Percentiles rank a stretch among this genome's conserved stretches.
Evolutionary conservation across 2,329 filamentous ascomycete species (phyloP).

Genomic region (Zymoseptoria ardabiliae): DNA sequence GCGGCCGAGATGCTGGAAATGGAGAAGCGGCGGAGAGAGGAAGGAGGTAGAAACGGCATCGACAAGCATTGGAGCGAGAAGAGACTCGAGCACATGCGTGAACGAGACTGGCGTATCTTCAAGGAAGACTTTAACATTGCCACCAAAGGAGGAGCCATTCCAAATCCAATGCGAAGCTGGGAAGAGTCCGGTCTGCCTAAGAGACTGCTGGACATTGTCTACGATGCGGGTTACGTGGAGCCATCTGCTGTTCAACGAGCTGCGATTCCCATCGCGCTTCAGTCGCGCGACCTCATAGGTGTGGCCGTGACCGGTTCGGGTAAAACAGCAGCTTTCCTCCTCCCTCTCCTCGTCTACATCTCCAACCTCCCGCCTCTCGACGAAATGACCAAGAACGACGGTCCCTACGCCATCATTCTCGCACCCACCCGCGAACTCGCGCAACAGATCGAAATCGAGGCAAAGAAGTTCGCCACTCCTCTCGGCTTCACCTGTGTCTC

Average conservation of each 20-base stretch:
- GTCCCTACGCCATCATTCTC: conserved; percentile 93
- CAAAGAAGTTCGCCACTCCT: conserved; percentile 81
- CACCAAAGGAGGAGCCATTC: conserved; percentile 85
- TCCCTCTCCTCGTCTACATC: conserved; percentile 91
- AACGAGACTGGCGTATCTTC: conserved; percentile 98
- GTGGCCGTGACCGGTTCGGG: conserved; percentile 97
- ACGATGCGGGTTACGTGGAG: conserved; percentile 81
- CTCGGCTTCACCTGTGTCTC: conserved; percentile 92
- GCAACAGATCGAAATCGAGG: conserved; percentile 93
- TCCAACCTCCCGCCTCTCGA: conserved; percentile 78
- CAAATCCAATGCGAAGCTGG: conserved; percentile 96
- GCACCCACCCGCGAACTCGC: conserved; percentile 95
- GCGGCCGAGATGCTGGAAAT: conserved; percentile 78
- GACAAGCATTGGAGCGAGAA: conserved; percentile 97
- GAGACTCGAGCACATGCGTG: conserved; percentile 83
- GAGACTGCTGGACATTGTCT: conserved; percentile 71
- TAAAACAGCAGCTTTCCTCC: conserved; percentile 91
- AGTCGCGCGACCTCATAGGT: conserved; percentile 92
- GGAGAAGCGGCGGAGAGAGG: conserved; percentile 69
- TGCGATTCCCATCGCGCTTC: conserved; percentile 88
- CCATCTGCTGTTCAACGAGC: conserved; percentile 88
- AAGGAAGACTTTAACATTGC: conserved; percentile 98
- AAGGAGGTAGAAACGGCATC: conserved; percentile 62
- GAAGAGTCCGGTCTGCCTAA: conserved; percentile 72
- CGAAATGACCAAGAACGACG: conserved; percentile 83